A percentile compares a stretch with the other conserved stretches of the same genome.
Conservation (phyloP, 2,329 filamentous ascomycete species). For the Phyllosticta ampelicida region DNA sequence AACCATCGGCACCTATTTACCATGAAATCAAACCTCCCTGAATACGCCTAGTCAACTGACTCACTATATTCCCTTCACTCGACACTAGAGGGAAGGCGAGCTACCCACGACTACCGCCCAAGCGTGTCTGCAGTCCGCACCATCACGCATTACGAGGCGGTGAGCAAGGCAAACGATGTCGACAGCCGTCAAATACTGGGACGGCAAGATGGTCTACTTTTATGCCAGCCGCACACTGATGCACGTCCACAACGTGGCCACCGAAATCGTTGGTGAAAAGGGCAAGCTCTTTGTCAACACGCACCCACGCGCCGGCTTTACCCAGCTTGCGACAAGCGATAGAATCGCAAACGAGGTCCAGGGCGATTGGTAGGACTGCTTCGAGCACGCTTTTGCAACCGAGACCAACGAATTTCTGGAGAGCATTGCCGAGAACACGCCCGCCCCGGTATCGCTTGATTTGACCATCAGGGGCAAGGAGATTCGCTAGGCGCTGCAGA, state of each 20-base stretch:
- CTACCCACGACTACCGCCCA: constrained; percentile 16
- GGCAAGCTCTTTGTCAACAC: constrained; percentile 36
- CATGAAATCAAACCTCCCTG: not conserved
- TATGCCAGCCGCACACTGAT: constrained; percentile 34
- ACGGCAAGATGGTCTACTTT: constrained; percentile 35
- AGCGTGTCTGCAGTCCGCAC: constrained; percentile 28
- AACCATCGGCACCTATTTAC: not conserved
- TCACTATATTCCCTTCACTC: not conserved
- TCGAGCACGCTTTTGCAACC: constrained; percentile 30
- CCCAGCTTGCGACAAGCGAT: constrained; percentile 19
- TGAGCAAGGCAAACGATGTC: constrained; percentile 29
- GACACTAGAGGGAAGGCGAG: not conserved
- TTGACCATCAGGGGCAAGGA: constrained; percentile 26
- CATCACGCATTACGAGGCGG: constrained; percentile 26
- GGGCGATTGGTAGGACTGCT: constrained; percentile 29
- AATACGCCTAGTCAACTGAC: not conserved
- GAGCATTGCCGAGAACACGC: constrained; percentile 25
- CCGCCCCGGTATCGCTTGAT: constrained; percentile 26
- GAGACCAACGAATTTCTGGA: constrained; percentile 32
- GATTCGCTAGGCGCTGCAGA: constrained; percentile 42
- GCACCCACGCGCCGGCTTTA: constrained; percentile 15
- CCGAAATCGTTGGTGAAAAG: constrained; percentile 33
- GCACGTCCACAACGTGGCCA: constrained; percentile 34
- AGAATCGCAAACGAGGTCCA: constrained; percentile 30
- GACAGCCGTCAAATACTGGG: constrained; percentile 38